Evolutionary conservation across 2,329 filamentous ascomycete genomes (phyloP).

Genomic region (Fusarium fujikuroi): DNA sequence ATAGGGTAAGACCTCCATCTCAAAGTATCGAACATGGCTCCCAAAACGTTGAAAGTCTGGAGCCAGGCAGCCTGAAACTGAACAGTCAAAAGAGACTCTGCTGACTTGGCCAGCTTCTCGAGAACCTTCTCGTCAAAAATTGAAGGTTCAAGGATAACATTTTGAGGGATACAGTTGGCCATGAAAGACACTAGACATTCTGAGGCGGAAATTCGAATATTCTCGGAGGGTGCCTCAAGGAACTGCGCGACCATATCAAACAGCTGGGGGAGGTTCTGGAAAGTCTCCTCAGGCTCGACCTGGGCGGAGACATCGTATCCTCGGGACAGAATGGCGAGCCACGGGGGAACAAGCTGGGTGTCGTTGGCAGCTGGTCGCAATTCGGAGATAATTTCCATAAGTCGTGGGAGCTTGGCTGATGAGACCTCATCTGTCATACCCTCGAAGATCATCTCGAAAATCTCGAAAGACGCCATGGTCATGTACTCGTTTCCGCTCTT

Average conservation of each 20-base stretch:
- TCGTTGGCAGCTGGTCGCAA: conserved; percentile 92
- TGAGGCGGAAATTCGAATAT: conserved; percentile 92
- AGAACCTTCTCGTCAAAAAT: conserved; percentile 92
- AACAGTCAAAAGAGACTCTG: conserved; percentile 81
- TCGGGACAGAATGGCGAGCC: conserved; percentile 94
- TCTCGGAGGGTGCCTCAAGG: conserved; percentile 86
- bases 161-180: conserved; percentile 86
- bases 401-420: conserved; percentile 86
- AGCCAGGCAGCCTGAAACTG: conserved; percentile 95
- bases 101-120: conserved; percentile 79
- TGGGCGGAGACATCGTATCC: conserved; percentile 95
- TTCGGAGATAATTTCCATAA: conserved; percentile 92
- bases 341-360: conserved; percentile 91
- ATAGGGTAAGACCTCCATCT: conserved; percentile 87
- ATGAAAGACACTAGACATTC: conserved; percentile 95
- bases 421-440: conserved; percentile 89
- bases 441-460: conserved; percentile 96
- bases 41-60: conserved; percentile 90
- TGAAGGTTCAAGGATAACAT: conserved; percentile 86
- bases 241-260: conserved; percentile 85
- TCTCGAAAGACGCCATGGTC: conserved; percentile 95
- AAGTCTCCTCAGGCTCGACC: conserved; percentile 88
- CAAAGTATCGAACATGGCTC: conserved; percentile 86
- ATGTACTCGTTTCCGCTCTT: conserved; percentile 93
- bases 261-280: conserved; percentile 86